Percentiles rank a stretch among this genome's conserved stretches.
Evolutionary conservation across 345 rosid genomes (phyloP).

Genomic region (Laguncularia racemosa): DNA sequence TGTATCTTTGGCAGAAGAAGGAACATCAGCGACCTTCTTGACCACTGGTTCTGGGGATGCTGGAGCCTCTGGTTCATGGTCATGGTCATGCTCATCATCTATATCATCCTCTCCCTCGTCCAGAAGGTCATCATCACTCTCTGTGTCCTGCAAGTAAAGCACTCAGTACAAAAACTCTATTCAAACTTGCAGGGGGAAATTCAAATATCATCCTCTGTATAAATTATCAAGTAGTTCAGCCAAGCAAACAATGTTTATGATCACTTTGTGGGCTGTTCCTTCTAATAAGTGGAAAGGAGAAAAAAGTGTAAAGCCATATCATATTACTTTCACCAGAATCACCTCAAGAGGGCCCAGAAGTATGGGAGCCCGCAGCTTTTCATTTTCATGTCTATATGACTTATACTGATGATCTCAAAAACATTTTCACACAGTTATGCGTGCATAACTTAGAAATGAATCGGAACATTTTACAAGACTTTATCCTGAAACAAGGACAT

Average conservation of each 20-base stretch:
- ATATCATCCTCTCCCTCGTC: constrained; percentile 63
- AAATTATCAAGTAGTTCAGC: background rate
- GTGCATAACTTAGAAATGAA: too few species aligned
- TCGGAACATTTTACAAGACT: too few species aligned
- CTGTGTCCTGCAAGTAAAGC: constrained; percentile 43
- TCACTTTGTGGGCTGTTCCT: too few species aligned
- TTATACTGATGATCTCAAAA: too few species aligned
- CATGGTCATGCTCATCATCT: constrained; percentile 57
- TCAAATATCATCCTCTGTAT: background rate
- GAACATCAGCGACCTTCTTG: constrained; percentile 34
- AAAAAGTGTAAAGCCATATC: too few species aligned
- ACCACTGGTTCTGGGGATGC: constrained; percentile 31
- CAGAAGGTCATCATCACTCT: constrained; percentile 64
- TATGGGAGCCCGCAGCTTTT: too few species aligned
- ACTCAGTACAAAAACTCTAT: background rate
- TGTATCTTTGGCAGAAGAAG: constrained; percentile 45
- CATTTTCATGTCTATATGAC: too few species aligned
- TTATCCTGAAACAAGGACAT: too few species aligned
- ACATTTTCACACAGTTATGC: too few species aligned
- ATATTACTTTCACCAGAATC: too few species aligned
- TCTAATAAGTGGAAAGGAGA: too few species aligned
- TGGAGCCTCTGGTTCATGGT: constrained; percentile 38
- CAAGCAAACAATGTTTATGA: background rate
- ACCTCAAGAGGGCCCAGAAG: too few species aligned
- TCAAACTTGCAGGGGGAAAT: background rate